phyloP scores from a whole-genome alignment of 805 yeast genomes.

The Wickerhamiella spandovensis region DNA sequence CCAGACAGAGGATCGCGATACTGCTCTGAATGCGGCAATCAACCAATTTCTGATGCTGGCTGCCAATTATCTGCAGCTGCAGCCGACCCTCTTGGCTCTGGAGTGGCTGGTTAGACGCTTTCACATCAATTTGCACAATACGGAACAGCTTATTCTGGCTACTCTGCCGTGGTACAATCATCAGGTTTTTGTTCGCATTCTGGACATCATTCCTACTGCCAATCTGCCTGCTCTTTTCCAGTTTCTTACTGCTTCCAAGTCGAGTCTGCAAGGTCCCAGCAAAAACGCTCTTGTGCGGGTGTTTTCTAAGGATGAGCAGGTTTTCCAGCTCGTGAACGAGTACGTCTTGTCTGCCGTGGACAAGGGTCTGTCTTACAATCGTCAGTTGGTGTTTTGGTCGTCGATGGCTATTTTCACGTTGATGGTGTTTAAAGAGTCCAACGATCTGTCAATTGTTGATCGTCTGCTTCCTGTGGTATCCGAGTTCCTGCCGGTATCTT shows the following conservation, averaged over 20 bases:
- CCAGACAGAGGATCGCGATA: constrained; percentile 64
- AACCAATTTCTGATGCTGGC: constrained; percentile 58
- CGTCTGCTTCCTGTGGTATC: constrained; percentile 24
- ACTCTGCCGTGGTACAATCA: constrained; percentile 69
- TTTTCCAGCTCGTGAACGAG: constrained; percentile 52
- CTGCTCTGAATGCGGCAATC: constrained; percentile 61
- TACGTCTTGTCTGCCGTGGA: constrained; percentile 38
- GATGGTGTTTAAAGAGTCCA: constrained; percentile 42
- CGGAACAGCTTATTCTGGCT: constrained; percentile 58
- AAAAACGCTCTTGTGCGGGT: constrained; percentile 56
- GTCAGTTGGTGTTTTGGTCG: constrained; percentile 66
- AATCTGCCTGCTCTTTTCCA: constrained; percentile 65
- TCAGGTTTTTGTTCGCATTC: constrained; percentile 59
- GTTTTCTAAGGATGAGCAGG: constrained; percentile 49
- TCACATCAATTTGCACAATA: constrained; percentile 66
- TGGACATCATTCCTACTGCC: constrained; percentile 49
- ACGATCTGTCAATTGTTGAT: constrained; percentile 25
- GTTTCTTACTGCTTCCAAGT: constrained; percentile 58
- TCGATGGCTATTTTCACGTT: constrained; percentile 56
- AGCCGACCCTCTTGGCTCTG: constrained; percentile 65
- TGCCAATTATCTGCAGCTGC: constrained; percentile 63
- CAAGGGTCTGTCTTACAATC: constrained; percentile 46
- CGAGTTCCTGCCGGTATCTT: constrained; percentile 17
- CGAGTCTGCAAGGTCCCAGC: constrained; percentile 50
- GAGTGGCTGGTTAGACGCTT: constrained; percentile 94